Base-by-base conservation (phyloP, 2,329 filamentous ascomycete species). In the Diaporthe sp. region DNA sequence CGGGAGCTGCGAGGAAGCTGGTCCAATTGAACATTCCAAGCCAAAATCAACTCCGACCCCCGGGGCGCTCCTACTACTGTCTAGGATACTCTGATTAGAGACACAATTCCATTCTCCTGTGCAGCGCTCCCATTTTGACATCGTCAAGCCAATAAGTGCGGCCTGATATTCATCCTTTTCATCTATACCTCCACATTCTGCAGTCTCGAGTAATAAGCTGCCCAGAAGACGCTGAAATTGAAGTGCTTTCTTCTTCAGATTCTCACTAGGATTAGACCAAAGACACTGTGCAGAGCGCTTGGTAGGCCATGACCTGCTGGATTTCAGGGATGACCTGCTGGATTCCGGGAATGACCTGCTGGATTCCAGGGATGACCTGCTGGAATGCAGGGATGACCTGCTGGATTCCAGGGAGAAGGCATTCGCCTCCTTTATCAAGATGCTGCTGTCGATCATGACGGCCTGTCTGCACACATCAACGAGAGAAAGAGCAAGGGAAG, bases 81-180 rank as follows among this genome's bases (percentile, higher is more conserved):
- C 47, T 2, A n/a, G n/a, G n/a, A 50, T n/a, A 25, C 45, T 50
- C 45, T 50, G 45, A 50, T 50, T 7, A 25, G 47, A 9, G 22
- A 25, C 22, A 50, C 47, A 50, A 5, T 2, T 50, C 47, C 47
- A 50, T 6, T 12, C 6, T 12, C 22, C 8, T 13, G n/a, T 22
- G 8, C 4, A 2, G 9, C 6, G 3, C n/a, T 50, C 45, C 0
- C 1, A 3, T 50, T 1, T n/a, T 5, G 10, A 2, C 3, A 50
- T 50, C 13, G 0, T 25, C 10, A 50, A 13, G 8, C 47, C 47
- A 25, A 50, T 50, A 3, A 50, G 7, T 50, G 47, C 47, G 25
- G 47, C 47, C n/a, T 50, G 47, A 50, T 25, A 50, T 12, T 25
- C 13, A 1, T 50, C 45, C n/a, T 50, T 8, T 25, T 13, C 47